Evolutionary conservation across 2,329 filamentous ascomycete genomes (phyloP), one percentile per base, ranked within the genome.

Genomic region (Ascochyta pisi): DNA sequence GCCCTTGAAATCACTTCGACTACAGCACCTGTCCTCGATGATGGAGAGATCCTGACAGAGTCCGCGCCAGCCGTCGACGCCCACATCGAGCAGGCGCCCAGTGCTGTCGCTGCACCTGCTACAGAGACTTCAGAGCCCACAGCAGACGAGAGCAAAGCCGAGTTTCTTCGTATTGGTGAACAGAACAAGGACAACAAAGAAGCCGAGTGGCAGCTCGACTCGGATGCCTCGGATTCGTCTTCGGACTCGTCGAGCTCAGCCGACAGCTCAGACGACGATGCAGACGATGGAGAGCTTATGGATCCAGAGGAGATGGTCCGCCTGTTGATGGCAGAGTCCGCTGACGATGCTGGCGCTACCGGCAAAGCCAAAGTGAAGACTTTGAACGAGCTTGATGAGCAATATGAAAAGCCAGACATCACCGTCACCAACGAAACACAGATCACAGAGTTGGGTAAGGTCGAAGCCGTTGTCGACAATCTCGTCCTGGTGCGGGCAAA

Each of bases 271-370:
- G 85, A 84, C 27, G 92, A 92, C 66, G 85, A 66, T 15, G 71
- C 84, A 27, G 92, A 92, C 66, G 85, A 75, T 27, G 73, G 73
- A 43, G 71, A 90, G 49, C 82, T 93, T 38, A 81, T 97, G 1
- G 88, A 88, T 50, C 85, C 92, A 2, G 91, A 93, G 67, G 92
- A 96, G 72, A 89, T 91, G 54, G 92, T 91, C 0, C 88, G 89
- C 31, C 86, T 96, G 44, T 80, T 98, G 22, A 96, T 98, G 91
- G 89, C 86, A 39, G 92, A 94, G 61, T 87, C 83, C 29, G 90
- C 87, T 2, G 92, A 90, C 1, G 92, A 95, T 51, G 90, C 93
- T 49, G 92, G 92, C 64, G 86, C 84, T 12, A 84, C 85, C 15
- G 79, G 79, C 23, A 83, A 82, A 44, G 75, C 77, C 47, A 83